Base-by-base conservation (phyloP, 2,329 filamentous ascomycete genomes). In the Microsporum ferrugineum region DNA sequence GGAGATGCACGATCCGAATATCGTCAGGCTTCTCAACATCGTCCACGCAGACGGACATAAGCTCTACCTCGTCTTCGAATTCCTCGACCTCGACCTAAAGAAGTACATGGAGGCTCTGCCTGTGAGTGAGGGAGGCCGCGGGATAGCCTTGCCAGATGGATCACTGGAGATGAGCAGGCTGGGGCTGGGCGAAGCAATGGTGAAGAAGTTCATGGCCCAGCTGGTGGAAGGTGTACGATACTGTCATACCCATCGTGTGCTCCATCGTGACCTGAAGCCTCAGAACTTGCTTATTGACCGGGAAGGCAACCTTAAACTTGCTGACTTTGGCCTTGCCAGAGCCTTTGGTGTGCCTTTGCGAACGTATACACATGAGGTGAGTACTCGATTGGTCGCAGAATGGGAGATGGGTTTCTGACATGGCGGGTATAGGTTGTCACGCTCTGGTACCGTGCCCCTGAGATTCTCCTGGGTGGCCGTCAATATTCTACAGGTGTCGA, bases 191-290 rank as follows among this genome's bases (percentile, higher is more conserved):
- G 84, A 88, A 58, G 82, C 82, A 60, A 91, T 95, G 81, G 84
- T 96, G 67, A 92, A 92, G 79, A 92, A 90, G 76, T 95, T 96
- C 77, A 95, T 95, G 87, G 84, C 83, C 69, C 90, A 96, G 76
- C 79, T 96, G 62, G 88, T 91, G 70, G 84, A 89, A 67, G 91
- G 91, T 59, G 84, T 95, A 65, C 83, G 85, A 67, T 95, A 94
- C 79, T 96, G 91, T 76, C 91, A 96, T 76, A 86, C 88, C 66
- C 90, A 92, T 75, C 86, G 91, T 61, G 84, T 96, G 62, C 80
- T 96, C 60, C 91, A 99, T 75, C 90, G 94, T 70, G 94, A 99
- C 71, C 96, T 99, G 77, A 99, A 99, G 75, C 94, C 94, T 41
- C 94, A 99, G 75, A 99, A 99, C 75, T 97, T 99, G 62, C 83